Percentiles rank a stretch among this genome's conserved stretches.
Evolutionary conservation across 176 grass and related monocot genomes (phyloP).

Genomic region (Carex pumila): DNA sequence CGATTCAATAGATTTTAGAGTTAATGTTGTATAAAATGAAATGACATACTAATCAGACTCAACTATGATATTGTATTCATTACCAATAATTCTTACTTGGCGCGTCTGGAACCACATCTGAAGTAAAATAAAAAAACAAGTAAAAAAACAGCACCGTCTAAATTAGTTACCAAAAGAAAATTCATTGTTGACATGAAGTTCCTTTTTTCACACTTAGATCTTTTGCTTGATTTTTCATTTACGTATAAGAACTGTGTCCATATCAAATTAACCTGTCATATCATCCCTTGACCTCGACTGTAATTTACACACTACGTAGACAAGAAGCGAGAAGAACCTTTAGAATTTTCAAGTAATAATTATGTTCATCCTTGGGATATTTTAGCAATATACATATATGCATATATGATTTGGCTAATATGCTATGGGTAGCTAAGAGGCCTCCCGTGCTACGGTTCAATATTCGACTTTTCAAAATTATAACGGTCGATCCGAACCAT

Average conservation of each 20-base stretch:
- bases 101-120: background rate
- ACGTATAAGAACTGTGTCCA: background rate
- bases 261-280: conserved; percentile 3
- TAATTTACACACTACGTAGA: background rate
- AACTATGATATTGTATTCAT: background rate
- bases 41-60: too few relatives aligned
- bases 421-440: too few relatives aligned
- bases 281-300: background rate
- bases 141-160: background rate
- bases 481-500: too few relatives aligned
- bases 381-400: background rate
- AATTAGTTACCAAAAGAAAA: background rate
- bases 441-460: too few relatives aligned
- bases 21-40: too few relatives aligned
- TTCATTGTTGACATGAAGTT: background rate
- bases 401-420: too few relatives aligned
- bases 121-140: background rate
- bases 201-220: background rate
- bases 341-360: background rate
- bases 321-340: background rate
- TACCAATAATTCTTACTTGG: background rate
- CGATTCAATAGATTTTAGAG: too few relatives aligned
- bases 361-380: background rate
- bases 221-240: conserved; percentile 4
- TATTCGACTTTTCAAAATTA: too few relatives aligned